Evolutionary conservation across 495 filamentous ascomycete species (phyloP).

Genomic region (Talaromyces nanjingensis): DNA sequence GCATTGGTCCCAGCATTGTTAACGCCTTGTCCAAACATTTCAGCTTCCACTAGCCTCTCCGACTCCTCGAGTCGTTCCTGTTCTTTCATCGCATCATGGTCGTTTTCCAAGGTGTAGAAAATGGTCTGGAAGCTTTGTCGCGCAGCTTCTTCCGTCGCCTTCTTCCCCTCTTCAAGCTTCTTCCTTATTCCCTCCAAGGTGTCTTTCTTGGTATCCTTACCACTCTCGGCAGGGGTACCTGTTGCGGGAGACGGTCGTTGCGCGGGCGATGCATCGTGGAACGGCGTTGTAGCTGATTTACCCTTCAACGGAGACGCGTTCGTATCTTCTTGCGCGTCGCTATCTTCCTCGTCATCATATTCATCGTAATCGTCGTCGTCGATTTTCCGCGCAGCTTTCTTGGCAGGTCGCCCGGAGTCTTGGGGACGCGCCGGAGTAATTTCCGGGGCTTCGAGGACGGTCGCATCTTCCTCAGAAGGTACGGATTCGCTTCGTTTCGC

Average conservation of each 20-base stretch:
- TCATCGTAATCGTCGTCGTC: conserved; percentile 78
- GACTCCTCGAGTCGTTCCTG: conserved; percentile 96
- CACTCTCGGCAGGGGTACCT: conserved; percentile 21
- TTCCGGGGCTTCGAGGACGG: conserved; percentile 9
- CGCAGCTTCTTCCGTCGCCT: conserved; percentile 82
- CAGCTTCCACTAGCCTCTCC: conserved; percentile 89
- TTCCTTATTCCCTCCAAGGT: conserved; percentile 83
- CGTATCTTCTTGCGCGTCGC: conserved; percentile 61
- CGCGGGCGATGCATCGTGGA: conserved; percentile 29
- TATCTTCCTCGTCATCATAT: conserved; percentile 78
- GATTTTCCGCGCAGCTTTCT: conserved; percentile 63
- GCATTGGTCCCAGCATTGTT: conserved; percentile 39
- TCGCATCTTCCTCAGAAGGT: conserved; percentile 20
- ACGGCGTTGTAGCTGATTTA: conserved; percentile 41
- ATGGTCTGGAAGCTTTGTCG: conserved; percentile 83
- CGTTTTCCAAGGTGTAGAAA: conserved; percentile 92
- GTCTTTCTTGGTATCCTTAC: conserved; percentile 47
- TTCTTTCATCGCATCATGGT: conserved; percentile 92
- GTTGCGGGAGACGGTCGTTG: conserved; percentile 24
- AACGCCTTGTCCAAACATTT: conserved; percentile 67
- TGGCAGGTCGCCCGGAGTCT: conserved; percentile 33
- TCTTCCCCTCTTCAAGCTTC: conserved; percentile 89
- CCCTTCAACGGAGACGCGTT: conserved; percentile 51
- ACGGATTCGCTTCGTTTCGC: conserved; percentile 32
- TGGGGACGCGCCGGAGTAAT: conserved; percentile 17